These are phyloP conservation scores for Suillus plorans DNA, from an alignment of 768 basidiomycete genomes.

Conservation along the genomic window DNA sequence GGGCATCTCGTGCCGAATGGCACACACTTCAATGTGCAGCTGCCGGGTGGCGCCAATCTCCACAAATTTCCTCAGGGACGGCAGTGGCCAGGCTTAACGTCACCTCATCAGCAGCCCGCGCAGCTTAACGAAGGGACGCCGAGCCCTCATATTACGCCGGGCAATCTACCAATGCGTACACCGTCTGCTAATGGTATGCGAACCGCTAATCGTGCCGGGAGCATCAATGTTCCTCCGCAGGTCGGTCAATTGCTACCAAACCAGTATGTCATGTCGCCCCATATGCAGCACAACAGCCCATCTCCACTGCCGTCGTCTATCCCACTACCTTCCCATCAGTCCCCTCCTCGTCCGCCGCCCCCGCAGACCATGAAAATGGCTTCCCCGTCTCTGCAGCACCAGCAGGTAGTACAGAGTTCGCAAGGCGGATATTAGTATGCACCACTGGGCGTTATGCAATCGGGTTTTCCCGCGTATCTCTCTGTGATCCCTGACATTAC, in stretches of 20 bases:
- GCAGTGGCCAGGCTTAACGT: constrained; percentile 36
- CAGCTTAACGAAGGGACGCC: constrained; percentile 30
- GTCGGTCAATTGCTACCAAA: constrained; percentile 34
- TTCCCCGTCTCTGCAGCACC: constrained; percentile 56
- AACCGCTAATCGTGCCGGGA: constrained; percentile 34
- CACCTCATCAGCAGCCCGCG: constrained; percentile 23
- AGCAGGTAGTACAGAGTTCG: constrained; percentile 49
- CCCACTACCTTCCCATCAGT: constrained; percentile 38
- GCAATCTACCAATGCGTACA: constrained; percentile 41
- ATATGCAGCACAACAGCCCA: constrained; percentile 44
- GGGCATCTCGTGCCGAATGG: constrained; percentile 30
- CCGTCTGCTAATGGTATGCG: constrained; percentile 62
- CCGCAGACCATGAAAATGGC: constrained; percentile 53
- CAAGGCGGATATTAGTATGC: constrained; percentile 50
- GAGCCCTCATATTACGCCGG: constrained; percentile 41
- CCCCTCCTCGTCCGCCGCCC: constrained; percentile 49
- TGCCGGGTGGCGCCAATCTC: constrained; percentile 22
- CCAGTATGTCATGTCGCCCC: constrained; percentile 51
- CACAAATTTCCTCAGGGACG: constrained; percentile 40
- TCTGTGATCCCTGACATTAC: constrained; percentile 8
- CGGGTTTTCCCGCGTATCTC: constrained; percentile 18
- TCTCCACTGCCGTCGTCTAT: constrained; percentile 46
- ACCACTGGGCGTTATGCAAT: constrained; percentile 13
- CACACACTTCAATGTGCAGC: constrained; percentile 30
- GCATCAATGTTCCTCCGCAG: constrained; percentile 14